Evolutionary conservation across 169 alveolate genomes (phyloP).

Genomic region (Babesia bovis): DNA sequence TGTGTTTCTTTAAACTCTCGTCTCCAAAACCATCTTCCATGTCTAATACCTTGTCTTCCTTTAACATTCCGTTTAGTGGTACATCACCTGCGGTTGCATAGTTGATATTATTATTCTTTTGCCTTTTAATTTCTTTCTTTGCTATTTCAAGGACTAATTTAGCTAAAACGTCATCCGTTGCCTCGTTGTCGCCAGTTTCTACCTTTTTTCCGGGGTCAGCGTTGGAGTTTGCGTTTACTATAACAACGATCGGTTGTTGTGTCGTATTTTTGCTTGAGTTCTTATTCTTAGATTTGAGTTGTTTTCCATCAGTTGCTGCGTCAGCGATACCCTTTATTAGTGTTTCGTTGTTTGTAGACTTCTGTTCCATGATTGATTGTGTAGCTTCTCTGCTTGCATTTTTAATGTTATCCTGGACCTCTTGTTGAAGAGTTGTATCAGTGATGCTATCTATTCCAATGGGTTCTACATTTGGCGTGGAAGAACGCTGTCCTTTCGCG

Average conservation of each 20-base stretch:
- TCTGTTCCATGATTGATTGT: too few species aligned
- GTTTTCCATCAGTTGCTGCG: too few species aligned
- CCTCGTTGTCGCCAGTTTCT: not conserved
- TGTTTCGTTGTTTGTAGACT: too few species aligned
- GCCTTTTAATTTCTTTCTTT: not conserved
- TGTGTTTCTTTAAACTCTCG: conserved; percentile 3
- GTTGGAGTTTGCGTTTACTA: not conserved
- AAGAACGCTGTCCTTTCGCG: too few species aligned
- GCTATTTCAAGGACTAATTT: conserved; percentile 12
- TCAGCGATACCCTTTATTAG: too few species aligned
- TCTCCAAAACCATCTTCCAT: conserved; percentile 25
- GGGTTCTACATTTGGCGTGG: too few species aligned
- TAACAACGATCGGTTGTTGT: conserved; percentile 3
- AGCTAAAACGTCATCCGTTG: not conserved
- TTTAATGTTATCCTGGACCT: too few species aligned
- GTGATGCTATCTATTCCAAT: too few species aligned
- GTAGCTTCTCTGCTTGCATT: too few species aligned
- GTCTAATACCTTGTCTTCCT: conserved; percentile 1
- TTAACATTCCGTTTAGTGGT: not conserved
- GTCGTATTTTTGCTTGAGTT: not conserved
- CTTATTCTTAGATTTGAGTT: too few species aligned
- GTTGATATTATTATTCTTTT: not conserved
- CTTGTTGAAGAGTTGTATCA: too few species aligned
- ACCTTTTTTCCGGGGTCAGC: not conserved
- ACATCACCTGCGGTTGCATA: not conserved